Evolutionary conservation across 768 basidiomycete genomes (phyloP).

Genomic region (Auriscalpium orientale): DNA sequence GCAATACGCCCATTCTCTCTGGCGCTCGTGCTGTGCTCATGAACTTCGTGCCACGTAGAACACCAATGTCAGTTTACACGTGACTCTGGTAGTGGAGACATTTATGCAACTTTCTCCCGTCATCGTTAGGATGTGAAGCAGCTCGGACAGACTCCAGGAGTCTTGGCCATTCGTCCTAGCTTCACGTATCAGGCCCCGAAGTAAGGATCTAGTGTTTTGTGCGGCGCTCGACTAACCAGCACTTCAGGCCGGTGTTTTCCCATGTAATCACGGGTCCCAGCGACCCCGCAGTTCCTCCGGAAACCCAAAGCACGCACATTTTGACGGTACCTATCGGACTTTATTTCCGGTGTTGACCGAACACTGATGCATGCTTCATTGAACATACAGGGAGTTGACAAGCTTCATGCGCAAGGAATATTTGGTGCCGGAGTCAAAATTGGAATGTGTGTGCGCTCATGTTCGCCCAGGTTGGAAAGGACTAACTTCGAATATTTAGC

Average conservation of each 20-base stretch:
- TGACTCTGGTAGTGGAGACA: too few species aligned
- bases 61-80: too few species aligned
- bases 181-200: conserved; percentile 33
- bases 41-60: too few species aligned
- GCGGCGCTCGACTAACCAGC: background rate
- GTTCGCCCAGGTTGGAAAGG: background rate
- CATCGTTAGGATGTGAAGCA: conserved; percentile 36
- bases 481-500: conserved; percentile 19
- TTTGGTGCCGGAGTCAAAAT: conserved; percentile 61
- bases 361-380: background rate
- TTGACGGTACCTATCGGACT: conserved; percentile 35
- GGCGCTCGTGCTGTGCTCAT: too few species aligned
- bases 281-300: conserved; percentile 37
- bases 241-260: conserved; percentile 34
- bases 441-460: conserved; percentile 39
- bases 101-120: too few species aligned
- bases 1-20: conserved; percentile 33
- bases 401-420: conserved; percentile 54
- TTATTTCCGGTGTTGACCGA: background rate
- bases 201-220: conserved; percentile 22
- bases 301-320: conserved; percentile 44
- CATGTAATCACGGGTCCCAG: conserved; percentile 34
- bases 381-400: conserved; percentile 46
- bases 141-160: conserved; percentile 39
- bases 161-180: conserved; percentile 55